Percentiles rank a stretch among this genome's conserved stretches.
These are phyloP conservation scores for Cercospora berteroae DNA, from an alignment of 2,329 filamentous ascomycete species.

Conservation along the genomic window DNA sequence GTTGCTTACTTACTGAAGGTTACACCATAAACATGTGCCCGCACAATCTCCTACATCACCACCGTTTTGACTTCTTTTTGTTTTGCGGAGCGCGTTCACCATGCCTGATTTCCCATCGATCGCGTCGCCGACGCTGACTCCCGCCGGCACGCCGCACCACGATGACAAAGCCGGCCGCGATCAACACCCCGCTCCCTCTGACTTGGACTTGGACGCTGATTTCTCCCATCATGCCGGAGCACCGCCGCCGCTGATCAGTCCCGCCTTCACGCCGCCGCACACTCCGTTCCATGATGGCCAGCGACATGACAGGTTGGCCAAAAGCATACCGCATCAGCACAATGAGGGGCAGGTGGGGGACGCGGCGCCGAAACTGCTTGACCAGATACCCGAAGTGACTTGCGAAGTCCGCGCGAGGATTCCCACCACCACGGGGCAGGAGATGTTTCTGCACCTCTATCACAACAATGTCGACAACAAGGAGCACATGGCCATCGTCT, in stretches of 20 bases:
- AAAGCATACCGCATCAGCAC: conserved; percentile 44
- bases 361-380: conserved; percentile 69
- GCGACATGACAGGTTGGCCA: conserved; percentile 40
- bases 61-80: neutral
- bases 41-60: neutral
- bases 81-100: neutral
- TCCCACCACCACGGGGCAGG: conserved; percentile 82
- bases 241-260: conserved; percentile 46
- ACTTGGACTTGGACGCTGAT: conserved; percentile 39
- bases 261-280: conserved; percentile 44
- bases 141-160: conserved; percentile 54
- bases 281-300: conserved; percentile 31
- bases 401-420: conserved; percentile 94
- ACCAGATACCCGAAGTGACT: conserved; percentile 77
- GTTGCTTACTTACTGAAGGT: neutral
- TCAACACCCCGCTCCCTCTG: conserved; percentile 32
- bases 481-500: conserved; percentile 95
- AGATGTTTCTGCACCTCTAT: conserved; percentile 97
- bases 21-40: neutral
- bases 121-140: conserved; percentile 40
- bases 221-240: conserved; percentile 29
- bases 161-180: conserved; percentile 39
- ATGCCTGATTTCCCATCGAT: conserved; percentile 58
- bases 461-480: conserved; percentile 90
- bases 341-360: conserved; percentile 34